Conservation (phyloP, 805 yeast genomes). For the Starmera pachycereana region DNA sequence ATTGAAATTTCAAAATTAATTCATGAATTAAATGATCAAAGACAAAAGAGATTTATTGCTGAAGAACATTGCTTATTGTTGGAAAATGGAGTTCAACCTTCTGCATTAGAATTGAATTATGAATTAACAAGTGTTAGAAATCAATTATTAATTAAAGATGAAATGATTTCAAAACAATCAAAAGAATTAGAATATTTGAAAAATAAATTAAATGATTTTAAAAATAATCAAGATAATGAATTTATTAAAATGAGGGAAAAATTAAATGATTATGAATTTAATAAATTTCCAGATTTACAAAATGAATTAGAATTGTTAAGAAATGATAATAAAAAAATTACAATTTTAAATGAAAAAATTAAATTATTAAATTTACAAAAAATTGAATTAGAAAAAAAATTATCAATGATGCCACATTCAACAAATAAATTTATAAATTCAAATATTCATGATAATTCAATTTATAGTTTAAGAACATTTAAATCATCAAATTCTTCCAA, state of each 20-base stretch:
- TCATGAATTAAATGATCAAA: slow-evolving; percentile 49
- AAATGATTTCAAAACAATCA: slow-evolving; percentile 33
- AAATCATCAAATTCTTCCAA: no score
- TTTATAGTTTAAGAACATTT: no score
- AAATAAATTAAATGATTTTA: slow-evolving; percentile 25
- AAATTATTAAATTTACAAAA: slow-evolving; percentile 22
- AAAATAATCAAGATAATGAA: slow-evolving; percentile 27
- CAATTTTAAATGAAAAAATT: slow-evolving; percentile 16
- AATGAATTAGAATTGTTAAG: slow-evolving; percentile 27
- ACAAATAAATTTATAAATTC: no score
- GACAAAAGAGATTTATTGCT: slow-evolving; percentile 54
- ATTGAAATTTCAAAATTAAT: slow-evolving; percentile 41
- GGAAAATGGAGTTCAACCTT: slow-evolving; percentile 43
- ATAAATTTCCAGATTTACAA: slow-evolving; percentile 36
- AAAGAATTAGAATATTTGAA: slow-evolving; percentile 33
- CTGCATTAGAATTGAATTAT: slow-evolving; percentile 43
- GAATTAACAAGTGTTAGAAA: slow-evolving; percentile 43
- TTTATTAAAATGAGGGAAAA: slow-evolving; percentile 30
- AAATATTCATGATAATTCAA: no score
- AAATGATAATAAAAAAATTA: slow-evolving; percentile 14
- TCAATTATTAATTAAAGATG: slow-evolving; percentile 37
- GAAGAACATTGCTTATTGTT: slow-evolving; percentile 56
- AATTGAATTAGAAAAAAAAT: slow-evolving; percentile 23
- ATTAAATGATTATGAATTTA: slow-evolving; percentile 29
- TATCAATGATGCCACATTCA: slow-evolving; percentile 6